Base-by-base conservation (phyloP, 768 basidiomycete species). In the Hydnomerulius pinastri region DNA sequence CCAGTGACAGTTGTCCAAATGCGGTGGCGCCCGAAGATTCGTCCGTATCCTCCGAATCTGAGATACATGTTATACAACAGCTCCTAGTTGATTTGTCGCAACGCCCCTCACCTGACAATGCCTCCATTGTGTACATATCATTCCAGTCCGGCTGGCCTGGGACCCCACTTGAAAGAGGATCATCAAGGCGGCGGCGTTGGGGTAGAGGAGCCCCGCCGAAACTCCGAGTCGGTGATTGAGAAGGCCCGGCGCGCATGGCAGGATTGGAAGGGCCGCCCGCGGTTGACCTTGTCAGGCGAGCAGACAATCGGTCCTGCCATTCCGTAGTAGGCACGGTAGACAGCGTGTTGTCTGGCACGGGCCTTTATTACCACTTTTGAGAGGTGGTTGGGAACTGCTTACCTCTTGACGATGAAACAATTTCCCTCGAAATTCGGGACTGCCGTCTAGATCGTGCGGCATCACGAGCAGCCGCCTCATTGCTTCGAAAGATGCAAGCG, bases 271-370 rank as follows among this genome's bases (percentile, higher is more conserved):
- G 25, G 17, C 10, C 50, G 40, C 54, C 55, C 17, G 37, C 51
- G 17, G 30, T 46, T 11, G 56, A 60, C 43, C 68, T 72, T 6
- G 75, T 75, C 40, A 89, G 67, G 6, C 77, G 77, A 52, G 75
- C 75, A 20, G 83, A 80, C 15, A 90, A 73, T 47, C 77, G 82
- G 43, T 90, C 87, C 63, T 90, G 88, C 88, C 88, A 90, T 63
- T 90, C 86, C 51, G 78, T 70, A 1, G 85, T 87, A 6, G 88
- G 88, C 23, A 80, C 75, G 15, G 82, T 78, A 20, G 82, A 79
- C 53, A 83, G 73, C 11, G 77, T 76, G 43, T 79, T 77, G 62
- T 83, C 86, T 86, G 47, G 10, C 4, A 9, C 12, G 11, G 9
- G n/a, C n/a, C n/a, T n/a, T n/a, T n/a, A n/a, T n/a, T n/a, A n/a